These are phyloP conservation scores for Leccinum rimulosum DNA, from an alignment of 768 basidiomycete species.

Conservation along the genomic window DNA sequence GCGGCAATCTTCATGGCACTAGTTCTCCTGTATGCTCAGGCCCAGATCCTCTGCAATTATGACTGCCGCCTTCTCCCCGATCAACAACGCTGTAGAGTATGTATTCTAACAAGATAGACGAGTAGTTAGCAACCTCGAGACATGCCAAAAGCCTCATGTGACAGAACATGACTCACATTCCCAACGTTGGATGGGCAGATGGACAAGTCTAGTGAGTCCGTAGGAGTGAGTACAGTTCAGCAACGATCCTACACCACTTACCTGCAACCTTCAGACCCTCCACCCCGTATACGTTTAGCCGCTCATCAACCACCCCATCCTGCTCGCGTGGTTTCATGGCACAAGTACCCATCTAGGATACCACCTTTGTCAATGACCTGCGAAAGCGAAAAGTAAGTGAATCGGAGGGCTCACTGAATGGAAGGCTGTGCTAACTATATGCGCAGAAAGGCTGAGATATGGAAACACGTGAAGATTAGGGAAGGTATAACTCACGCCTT, in stretches of 20 bases:
- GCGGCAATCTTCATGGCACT: not conserved
- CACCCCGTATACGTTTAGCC: conserved; percentile 15
- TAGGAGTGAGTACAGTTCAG: not conserved
- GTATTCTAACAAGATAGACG: conserved; percentile 31
- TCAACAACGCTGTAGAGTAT: conserved; percentile 40
- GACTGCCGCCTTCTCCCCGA: conserved; percentile 62
- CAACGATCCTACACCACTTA: not conserved
- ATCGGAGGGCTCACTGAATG: not conserved
- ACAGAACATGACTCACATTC: conserved; percentile 11
- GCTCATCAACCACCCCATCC: conserved; percentile 11
- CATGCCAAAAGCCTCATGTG: no score
- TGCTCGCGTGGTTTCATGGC: conserved; percentile 49
- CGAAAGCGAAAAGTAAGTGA: not conserved
- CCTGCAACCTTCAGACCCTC: conserved; percentile 15
- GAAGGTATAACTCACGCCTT: not conserved
- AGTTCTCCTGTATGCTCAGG: not conserved
- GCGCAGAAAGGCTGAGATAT: not conserved
- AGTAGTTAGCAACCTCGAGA: not conserved
- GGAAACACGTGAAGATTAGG: no score
- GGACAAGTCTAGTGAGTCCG: conserved; percentile 32
- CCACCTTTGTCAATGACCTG: not conserved
- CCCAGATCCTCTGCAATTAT: conserved; percentile 54
- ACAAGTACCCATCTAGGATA: conserved; percentile 17
- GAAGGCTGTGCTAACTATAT: not conserved
- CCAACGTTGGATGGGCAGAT: conserved; percentile 30